Base-by-base conservation (phyloP, 2,329 filamentous ascomycete genomes). In the Apiospora hydei region DNA sequence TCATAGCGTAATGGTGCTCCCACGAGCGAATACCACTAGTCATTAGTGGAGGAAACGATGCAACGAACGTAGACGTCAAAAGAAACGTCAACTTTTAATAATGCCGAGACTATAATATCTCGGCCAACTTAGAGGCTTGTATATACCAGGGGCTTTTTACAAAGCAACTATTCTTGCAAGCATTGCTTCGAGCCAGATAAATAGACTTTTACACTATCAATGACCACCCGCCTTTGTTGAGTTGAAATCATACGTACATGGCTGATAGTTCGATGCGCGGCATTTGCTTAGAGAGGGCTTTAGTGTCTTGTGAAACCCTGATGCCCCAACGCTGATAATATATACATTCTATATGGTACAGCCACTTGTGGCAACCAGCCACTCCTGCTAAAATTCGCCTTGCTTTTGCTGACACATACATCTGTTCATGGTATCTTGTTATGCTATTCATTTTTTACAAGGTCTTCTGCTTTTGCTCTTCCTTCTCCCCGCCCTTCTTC, bases 401-500 rank as follows among this genome's bases (percentile, higher is more conserved):
- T 26, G 66, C 13, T 10, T 30, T 11, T n/a, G 44, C 4, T 8
- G 14, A 30, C 18, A 24, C 47, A 26, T 46, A 24, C 30, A 38
- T 53, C 24, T 38, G n/a, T n/a, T n/a, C n/a, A 38, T 43, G 4
- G 34, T n/a, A 21, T 41, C 11, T 47, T 26, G 16, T 43, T 16
- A 7, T 8, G 24, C 4, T 2, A 41, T 44, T 44, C 10, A 13
- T 24, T 43, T 14, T 24, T 57, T 26, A 70, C 26, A 34, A 41
- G 13, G 69, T 66, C 69, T 70, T 70, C 53, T 46, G 38, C 53
- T 70, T 70, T 34, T 53, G 34, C 21, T 38, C 46, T n/a, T 51
- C 24, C 26, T 41, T 18, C 6, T 30, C 68, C 6, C 34, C 68
- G 26, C 21, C 47, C 10, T 72, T 81, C 72, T 84, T 85, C 82